These are phyloP conservation scores for Artemisia tridentata DNA, from an alignment of 129 eudicot genomes.

Conservation along the genomic window DNA sequence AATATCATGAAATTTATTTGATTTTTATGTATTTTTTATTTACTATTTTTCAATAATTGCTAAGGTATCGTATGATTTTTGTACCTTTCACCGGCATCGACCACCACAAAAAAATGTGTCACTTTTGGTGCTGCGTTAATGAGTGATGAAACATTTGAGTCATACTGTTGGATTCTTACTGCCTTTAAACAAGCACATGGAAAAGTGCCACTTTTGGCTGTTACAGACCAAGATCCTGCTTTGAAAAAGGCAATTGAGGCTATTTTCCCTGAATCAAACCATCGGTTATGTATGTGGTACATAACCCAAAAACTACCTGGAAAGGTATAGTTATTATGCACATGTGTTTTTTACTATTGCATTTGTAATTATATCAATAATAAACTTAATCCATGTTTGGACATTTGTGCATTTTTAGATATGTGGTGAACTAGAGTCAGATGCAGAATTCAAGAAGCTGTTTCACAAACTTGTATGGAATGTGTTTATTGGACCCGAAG, in stretches of 20 bases:
- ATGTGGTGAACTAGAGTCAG: neutral
- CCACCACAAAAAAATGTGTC: neutral
- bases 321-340: neutral
- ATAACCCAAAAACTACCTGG: neutral
- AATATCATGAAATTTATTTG: neutral
- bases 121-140: neutral
- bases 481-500: neutral
- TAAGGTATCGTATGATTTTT: neutral
- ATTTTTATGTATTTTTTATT: neutral
- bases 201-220: neutral
- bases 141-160: neutral
- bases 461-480: constrained; percentile 14
- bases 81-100: neutral
- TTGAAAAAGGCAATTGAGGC: neutral
- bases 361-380: neutral
- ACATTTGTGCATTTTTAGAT: neutral
- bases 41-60: neutral
- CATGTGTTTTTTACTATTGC: neutral
- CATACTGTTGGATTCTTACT: neutral
- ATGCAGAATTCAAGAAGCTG: neutral
- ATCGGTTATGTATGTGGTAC: constrained; percentile 4
- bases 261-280: neutral
- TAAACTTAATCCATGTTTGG: neutral
- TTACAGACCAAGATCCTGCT: neutral
- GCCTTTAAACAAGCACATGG: neutral